Conservation (phyloP, 2,329 filamentous ascomycete genomes). For the Elsinoe necatrix region DNA sequence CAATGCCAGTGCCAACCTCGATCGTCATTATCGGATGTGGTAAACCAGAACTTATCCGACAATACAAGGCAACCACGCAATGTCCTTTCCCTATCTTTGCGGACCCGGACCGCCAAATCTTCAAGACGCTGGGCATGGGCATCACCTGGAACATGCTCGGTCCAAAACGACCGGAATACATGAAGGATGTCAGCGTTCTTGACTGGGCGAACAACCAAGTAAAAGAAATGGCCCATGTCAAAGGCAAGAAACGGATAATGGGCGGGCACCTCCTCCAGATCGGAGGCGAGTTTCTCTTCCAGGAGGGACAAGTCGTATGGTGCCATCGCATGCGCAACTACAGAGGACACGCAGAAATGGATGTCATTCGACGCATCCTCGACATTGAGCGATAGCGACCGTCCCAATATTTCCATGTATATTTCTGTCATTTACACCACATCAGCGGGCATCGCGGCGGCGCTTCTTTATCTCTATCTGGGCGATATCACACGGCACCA, state of each 20-base stretch:
- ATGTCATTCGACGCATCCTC: conserved; percentile 28
- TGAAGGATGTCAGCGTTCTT: conserved; percentile 28
- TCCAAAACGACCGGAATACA: conserved; percentile 28
- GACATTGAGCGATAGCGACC: conserved; percentile 26
- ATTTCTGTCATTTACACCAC: conserved; percentile 4
- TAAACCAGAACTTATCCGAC: conserved; percentile 29
- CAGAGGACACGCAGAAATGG: conserved; percentile 32
- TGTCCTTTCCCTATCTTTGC: conserved; percentile 34
- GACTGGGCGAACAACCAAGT: conserved; percentile 29
- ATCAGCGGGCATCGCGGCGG: conserved; percentile 8
- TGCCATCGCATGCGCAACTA: conserved; percentile 36
- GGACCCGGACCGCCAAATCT: conserved; percentile 29
- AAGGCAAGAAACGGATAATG: conserved; percentile 20
- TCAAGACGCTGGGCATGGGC: conserved; percentile 31
- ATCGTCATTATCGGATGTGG: conserved; percentile 34
- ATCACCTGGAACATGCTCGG: conserved; percentile 28
- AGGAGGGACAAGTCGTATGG: conserved; percentile 34
- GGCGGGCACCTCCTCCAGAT: conserved; percentile 34
- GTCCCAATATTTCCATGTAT: background rate
- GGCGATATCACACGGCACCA: conserved; percentile 4
- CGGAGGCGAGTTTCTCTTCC: conserved; percentile 35
- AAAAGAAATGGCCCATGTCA: conserved; percentile 17
- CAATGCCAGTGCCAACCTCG: conserved; percentile 29
- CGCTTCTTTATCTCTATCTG: background rate
- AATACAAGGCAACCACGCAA: conserved; percentile 30